Conservation (phyloP, 2,329 filamentous ascomycete genomes). For the Aspergillus hortae region DNA sequence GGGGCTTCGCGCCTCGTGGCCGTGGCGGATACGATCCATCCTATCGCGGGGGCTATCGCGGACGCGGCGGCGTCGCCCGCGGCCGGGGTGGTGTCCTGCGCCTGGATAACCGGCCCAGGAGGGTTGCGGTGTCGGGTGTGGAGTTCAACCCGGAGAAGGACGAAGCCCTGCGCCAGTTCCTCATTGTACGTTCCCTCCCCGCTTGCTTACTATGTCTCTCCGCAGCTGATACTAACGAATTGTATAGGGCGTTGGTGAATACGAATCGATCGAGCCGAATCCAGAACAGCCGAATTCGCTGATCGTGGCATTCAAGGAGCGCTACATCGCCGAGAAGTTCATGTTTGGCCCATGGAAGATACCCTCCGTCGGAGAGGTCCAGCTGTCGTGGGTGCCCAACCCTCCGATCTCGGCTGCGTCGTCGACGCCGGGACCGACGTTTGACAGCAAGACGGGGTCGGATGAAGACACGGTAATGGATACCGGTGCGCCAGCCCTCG, state of each 20-base stretch:
- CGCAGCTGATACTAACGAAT: constrained; percentile 14
- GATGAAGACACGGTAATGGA: constrained; percentile 33
- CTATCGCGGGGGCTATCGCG: constrained; percentile 40
- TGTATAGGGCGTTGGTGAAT: constrained; percentile 44
- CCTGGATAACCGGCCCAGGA: constrained; percentile 57
- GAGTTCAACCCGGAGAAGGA: constrained; percentile 49
- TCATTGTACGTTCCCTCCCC: constrained; percentile 42
- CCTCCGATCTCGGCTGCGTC: constrained; percentile 20
- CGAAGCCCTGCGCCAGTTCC: constrained; percentile 54
- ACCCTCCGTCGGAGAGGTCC: constrained; percentile 51
- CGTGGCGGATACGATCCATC: constrained; percentile 39
- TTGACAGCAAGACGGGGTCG: constrained; percentile 21
- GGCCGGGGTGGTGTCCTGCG: constrained; percentile 51
- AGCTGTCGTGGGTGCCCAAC: constrained; percentile 53
- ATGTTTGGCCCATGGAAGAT: constrained; percentile 47
- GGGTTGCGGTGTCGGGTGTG: constrained; percentile 50
- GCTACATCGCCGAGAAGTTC: constrained; percentile 54
- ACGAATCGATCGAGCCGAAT: constrained; percentile 43
- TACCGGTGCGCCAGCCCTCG: constrained; percentile 13
- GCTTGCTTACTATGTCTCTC: constrained; percentile 4
- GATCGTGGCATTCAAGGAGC: constrained; percentile 46
- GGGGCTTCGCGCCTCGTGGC: constrained; percentile 38
- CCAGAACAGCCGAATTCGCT: constrained; percentile 38
- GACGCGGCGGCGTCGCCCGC: constrained; percentile 33
- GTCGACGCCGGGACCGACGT: constrained; percentile 10